A percentile compares a stretch with the other conserved stretches of the same genome.
phyloP scores from a whole-genome alignment of 441 rosid genomes.

The Adansonia gregorii region DNA sequence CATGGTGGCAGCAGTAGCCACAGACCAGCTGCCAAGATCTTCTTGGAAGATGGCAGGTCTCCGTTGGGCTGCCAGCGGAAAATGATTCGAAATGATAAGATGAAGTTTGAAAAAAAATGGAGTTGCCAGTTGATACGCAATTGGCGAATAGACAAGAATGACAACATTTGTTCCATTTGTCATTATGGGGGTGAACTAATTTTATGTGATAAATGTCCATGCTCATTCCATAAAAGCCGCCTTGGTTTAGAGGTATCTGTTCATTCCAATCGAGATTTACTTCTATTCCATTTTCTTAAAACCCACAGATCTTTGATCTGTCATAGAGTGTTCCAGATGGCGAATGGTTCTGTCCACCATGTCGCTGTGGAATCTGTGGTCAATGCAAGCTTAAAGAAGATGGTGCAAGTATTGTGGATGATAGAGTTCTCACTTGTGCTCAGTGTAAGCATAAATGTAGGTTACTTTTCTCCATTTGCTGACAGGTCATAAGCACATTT shows the following conservation, averaged over 20 bases:
- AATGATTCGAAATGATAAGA: conserved; percentile 35
- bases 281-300: background rate
- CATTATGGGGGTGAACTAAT: conserved; percentile 62
- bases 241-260: conserved; percentile 56
- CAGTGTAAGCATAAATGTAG: conserved; percentile 76
- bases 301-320: background rate
- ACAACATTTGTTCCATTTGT: conserved; percentile 54
- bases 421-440: conserved; percentile 45
- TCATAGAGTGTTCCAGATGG: conserved; percentile 61
- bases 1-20: conserved; percentile 52
- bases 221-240: conserved; percentile 59
- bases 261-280: background rate
- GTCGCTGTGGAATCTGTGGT: conserved; percentile 59
- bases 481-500: conserved; percentile 8
- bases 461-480: conserved; percentile 29
- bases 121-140: conserved; percentile 33
- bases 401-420: conserved; percentile 34
- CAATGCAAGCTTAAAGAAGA: conserved; percentile 38
- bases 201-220: conserved; percentile 64
- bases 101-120: conserved; percentile 33
- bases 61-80: conserved; percentile 68
- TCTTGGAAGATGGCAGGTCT: conserved; percentile 82
- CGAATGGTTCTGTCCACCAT: conserved; percentile 68
- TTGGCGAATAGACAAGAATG: conserved; percentile 41
- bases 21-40: conserved; percentile 56